These are phyloP conservation scores for Prunus yedoensis DNA, from an alignment of 331 rosid species.

Conservation along the genomic window DNA sequence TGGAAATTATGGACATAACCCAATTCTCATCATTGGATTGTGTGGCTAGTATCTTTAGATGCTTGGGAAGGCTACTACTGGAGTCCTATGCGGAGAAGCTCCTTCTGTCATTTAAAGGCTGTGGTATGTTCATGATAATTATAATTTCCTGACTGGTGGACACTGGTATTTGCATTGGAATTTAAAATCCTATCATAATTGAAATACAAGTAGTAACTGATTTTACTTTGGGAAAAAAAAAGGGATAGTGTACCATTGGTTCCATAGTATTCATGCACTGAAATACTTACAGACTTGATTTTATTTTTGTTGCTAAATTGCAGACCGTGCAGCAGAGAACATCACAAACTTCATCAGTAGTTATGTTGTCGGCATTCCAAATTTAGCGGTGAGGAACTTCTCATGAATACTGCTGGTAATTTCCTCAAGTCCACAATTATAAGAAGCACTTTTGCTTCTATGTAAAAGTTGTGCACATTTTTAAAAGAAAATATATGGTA, in stretches of 20 bases:
- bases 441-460: slow-evolving; percentile 40
- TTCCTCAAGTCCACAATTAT: slow-evolving; percentile 32
- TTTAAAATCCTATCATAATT: slow-evolving; percentile 25
- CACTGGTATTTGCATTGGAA: not conserved
- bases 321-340: slow-evolving; percentile 60
- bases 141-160: slow-evolving; percentile 5
- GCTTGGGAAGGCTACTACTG: slow-evolving; percentile 65
- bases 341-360: slow-evolving; percentile 57
- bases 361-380: slow-evolving; percentile 71
- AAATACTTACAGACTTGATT: slow-evolving; percentile 16
- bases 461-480: slow-evolving; percentile 6
- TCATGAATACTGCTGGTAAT: slow-evolving; percentile 51
- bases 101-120: slow-evolving; percentile 51
- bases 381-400: slow-evolving; percentile 72
- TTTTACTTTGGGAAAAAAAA: slow-evolving; percentile 8
- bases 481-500: slow-evolving; percentile 3
- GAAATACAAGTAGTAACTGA: slow-evolving; percentile 17
- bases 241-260: slow-evolving; percentile 9
- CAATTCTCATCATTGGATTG: slow-evolving; percentile 42
- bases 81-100: slow-evolving; percentile 65
- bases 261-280: slow-evolving; percentile 14
- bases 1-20: slow-evolving; percentile 58
- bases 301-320: slow-evolving; percentile 41
- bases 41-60: slow-evolving; percentile 49
- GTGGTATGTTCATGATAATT: slow-evolving; percentile 43